phyloP scores from a whole-genome alignment of 345 rosid species.

The Lepidium didymum region DNA sequence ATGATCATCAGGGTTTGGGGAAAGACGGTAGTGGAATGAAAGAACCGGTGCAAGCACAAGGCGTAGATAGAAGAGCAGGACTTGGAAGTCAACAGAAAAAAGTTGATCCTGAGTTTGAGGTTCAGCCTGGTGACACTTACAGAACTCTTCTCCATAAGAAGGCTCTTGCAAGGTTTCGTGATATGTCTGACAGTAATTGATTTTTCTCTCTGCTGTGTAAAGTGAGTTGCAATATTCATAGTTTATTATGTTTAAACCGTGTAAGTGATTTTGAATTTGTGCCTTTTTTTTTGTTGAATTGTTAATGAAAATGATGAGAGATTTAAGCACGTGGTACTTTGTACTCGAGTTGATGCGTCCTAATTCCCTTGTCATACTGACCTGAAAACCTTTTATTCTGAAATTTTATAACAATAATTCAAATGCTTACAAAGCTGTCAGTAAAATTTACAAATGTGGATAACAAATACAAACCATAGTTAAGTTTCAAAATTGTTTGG shows the following conservation, averaged over 20 bases:
- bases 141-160: conserved; percentile 91
- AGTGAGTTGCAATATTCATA: background rate
- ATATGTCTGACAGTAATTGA: conserved; percentile 46
- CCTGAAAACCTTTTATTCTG: background rate
- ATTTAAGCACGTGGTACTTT: background rate
- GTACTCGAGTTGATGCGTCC: background rate
- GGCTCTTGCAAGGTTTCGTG: conserved; percentile 89
- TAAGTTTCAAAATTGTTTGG: too few relatives aligned
- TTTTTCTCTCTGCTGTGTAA: conserved; percentile 17
- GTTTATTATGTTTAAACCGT: background rate
- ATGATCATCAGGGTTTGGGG: conserved; percentile 65
- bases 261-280: background rate
- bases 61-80: conserved; percentile 77
- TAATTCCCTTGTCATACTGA: background rate
- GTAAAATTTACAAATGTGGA: too few relatives aligned
- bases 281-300: background rate
- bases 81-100: conserved; percentile 90
- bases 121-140: conserved; percentile 90
- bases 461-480: too few relatives aligned
- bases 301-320: background rate
- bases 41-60: conserved; percentile 87
- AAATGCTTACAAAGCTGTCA: too few relatives aligned
- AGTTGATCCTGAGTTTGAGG: conserved; percentile 80
- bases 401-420: too few relatives aligned
- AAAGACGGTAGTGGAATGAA: conserved; percentile 95